Evolutionary conservation across 306 rosid genomes (phyloP).

Genomic region (Casuarina glauca): DNA sequence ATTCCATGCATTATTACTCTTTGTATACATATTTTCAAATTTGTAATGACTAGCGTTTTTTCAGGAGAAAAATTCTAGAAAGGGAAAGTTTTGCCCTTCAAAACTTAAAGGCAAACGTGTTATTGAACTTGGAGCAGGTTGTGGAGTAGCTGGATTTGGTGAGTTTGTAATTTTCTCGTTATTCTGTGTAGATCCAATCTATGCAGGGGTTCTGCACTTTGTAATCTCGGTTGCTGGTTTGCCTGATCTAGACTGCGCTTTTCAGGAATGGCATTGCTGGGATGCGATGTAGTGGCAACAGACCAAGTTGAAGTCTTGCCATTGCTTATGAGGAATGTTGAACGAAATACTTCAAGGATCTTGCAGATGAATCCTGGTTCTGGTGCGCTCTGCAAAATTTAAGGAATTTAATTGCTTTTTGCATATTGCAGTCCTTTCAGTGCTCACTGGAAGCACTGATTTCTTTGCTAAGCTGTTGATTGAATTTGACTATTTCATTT

Average conservation of each 20-base stretch:
- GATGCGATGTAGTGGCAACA: constrained; percentile 79
- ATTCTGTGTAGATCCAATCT: constrained; percentile 13
- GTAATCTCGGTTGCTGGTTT: constrained; percentile 11
- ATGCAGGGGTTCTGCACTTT: background rate
- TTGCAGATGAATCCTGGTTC: constrained; percentile 63
- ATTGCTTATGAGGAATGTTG: constrained; percentile 71
- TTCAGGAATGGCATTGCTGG: constrained; percentile 93
- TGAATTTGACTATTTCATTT: background rate
- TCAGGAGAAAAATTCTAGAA: constrained; percentile 87
- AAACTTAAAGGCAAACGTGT: constrained; percentile 93
- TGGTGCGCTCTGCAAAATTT: constrained; percentile 38
- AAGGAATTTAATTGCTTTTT: constrained; percentile 2
- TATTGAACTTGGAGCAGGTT: constrained; percentile 95
- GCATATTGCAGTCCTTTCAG: constrained; percentile 1
- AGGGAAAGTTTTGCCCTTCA: constrained; percentile 78
- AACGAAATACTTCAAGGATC: constrained; percentile 82
- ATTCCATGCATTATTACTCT: background rate
- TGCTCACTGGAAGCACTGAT: background rate
- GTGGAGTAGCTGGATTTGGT: constrained; percentile 98
- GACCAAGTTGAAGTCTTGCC: constrained; percentile 93
- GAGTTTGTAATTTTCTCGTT: constrained; percentile 25
- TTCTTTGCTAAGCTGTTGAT: background rate
- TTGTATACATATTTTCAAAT: background rate
- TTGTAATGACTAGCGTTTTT: background rate
- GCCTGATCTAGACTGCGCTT: constrained; percentile 31